These are phyloP conservation scores for Peribolospora kevripleyi DNA, from an alignment of 768 basidiomycete species.

Conservation along the genomic window DNA sequence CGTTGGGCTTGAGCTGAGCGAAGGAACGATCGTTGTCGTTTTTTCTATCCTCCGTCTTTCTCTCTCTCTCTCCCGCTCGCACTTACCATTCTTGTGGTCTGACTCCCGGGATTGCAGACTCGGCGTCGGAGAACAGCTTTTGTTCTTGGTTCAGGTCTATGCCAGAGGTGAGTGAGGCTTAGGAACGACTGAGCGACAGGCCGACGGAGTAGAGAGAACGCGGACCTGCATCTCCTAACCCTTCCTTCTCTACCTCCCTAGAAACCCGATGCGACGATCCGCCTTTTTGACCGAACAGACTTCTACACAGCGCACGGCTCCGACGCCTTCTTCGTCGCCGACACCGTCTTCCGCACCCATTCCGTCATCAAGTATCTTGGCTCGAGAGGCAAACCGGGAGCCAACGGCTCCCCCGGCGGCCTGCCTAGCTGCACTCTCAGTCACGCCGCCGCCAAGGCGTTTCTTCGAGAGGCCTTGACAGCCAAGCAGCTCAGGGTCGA, in stretches of 20 bases:
- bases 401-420: constrained; percentile 16
- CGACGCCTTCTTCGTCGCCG: constrained; percentile 68
- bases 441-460: constrained; percentile 45
- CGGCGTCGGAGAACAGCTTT: no score
- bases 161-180: no score
- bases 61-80: no score
- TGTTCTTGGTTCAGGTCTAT: no score
- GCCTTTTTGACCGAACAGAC: constrained; percentile 58
- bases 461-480: constrained; percentile 74
- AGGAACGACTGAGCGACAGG: no score
- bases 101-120: no score
- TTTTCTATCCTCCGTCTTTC: no score
- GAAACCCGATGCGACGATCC: constrained; percentile 39
- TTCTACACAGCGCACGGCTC: constrained; percentile 73
- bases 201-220: no score
- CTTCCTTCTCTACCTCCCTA: constrained; percentile 2
- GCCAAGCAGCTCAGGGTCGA: constrained; percentile 72
- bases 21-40: no score
- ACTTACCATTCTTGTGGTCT: no score
- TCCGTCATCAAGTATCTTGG: constrained; percentile 85
- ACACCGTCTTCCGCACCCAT: constrained; percentile 55
- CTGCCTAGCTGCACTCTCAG: constrained; percentile 59
- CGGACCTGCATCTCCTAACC: no score
- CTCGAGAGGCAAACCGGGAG: constrained; percentile 1
- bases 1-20: no score